Evolutionary conservation across 2,329 filamentous ascomycete genomes (phyloP).

Genomic region (Dothiorella sarmentorum): DNA sequence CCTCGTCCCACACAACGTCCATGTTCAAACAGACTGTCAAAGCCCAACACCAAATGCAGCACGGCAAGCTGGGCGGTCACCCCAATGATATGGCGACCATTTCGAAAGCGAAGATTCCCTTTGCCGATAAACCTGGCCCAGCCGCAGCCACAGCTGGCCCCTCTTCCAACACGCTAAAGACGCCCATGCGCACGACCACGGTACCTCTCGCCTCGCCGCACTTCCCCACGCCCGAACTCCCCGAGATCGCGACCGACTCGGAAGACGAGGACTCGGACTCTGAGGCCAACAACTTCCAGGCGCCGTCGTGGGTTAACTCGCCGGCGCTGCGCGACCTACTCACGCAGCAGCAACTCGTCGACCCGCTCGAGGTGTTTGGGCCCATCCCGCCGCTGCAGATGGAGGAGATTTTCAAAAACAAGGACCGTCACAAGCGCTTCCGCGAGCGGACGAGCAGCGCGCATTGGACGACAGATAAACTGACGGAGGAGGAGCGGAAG

Average conservation of each 20-base stretch:
- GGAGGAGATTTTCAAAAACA: constrained; percentile 95
- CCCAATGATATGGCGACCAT: constrained; percentile 84
- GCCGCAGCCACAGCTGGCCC: constrained; percentile 7
- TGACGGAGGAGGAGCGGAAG: constrained; percentile 84
- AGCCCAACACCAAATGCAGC: constrained; percentile 61
- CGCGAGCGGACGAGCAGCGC: constrained; percentile 88
- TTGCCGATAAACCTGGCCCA: constrained; percentile 65
- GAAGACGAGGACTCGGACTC: constrained; percentile 68
- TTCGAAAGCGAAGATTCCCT: constrained; percentile 84
- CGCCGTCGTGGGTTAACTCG: constrained; percentile 84
- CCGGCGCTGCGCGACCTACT: constrained; percentile 76
- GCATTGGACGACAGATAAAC: constrained; percentile 81
- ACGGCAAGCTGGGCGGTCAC: constrained; percentile 62
- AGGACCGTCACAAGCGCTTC: constrained; percentile 82
- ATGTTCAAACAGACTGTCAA: constrained; percentile 66
- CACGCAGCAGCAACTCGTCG: constrained; percentile 76
- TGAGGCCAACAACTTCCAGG: constrained; percentile 45
- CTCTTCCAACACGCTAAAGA: constrained; percentile 56
- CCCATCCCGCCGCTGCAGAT: constrained; percentile 84
- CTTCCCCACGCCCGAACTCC: constrained; percentile 86
- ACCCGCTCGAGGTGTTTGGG: constrained; percentile 84
- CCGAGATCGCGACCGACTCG: constrained; percentile 92
- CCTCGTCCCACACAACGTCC: constrained; percentile 39
- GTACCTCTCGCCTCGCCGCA: constrained; percentile 71
- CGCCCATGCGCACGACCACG: constrained; percentile 58